Evolutionary conservation across 768 basidiomycete species (phyloP).

Genomic region (Lyophyllum atratum): DNA sequence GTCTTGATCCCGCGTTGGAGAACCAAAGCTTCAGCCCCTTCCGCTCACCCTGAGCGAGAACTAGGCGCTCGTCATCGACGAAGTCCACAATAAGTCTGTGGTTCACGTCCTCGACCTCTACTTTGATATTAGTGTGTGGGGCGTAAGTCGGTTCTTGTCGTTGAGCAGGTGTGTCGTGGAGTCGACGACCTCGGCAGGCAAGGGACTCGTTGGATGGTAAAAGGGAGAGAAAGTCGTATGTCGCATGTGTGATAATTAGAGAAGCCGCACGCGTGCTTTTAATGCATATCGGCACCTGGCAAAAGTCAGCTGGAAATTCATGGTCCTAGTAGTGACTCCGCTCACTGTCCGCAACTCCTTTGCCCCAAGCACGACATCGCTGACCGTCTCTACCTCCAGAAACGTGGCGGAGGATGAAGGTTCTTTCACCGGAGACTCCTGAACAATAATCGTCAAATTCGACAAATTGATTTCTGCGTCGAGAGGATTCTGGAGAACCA

Average conservation of each 20-base stretch:
- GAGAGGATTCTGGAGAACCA: conserved; percentile 70
- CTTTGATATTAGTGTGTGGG: conserved; percentile 59
- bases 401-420: conserved; percentile 34
- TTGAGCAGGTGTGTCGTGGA: conserved; percentile 76
- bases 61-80: conserved; percentile 50
- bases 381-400: conserved; percentile 59
- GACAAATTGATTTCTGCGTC: conserved; percentile 72
- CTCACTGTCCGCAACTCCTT: conserved; percentile 68
- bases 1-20: conserved; percentile 62
- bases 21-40: conserved; percentile 56
- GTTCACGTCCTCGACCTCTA: conserved; percentile 63
- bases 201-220: conserved; percentile 70
- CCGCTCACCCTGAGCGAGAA: conserved; percentile 71
- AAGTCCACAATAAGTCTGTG: conserved; percentile 65
- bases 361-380: conserved; percentile 61
- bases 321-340: background rate
- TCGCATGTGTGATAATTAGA: conserved; percentile 56
- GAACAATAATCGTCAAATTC: conserved; percentile 57
- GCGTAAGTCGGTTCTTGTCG: conserved; percentile 71
- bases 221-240: conserved; percentile 73
- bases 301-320: background rate
- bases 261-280: conserved; percentile 52
- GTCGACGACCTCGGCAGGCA: conserved; percentile 67
- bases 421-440: conserved; percentile 36
- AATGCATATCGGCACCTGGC: conserved; percentile 64